Evolutionary conservation across 2,329 filamentous ascomycete genomes (phyloP), one percentile per base, ranked within the genome.

Genomic region (Epichloe hybrida): DNA sequence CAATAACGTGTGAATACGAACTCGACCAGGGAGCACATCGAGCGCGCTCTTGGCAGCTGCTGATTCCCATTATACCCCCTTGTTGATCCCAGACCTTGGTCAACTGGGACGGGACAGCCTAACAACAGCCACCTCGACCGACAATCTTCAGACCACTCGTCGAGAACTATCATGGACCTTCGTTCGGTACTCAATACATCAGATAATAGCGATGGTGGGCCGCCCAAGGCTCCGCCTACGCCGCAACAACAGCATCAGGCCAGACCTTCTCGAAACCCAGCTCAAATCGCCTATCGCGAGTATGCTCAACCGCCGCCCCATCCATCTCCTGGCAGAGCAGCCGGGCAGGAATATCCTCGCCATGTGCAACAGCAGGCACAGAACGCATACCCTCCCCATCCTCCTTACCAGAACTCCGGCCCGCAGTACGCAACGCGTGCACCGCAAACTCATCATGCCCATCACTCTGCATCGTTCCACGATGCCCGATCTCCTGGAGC

Each of bases 181-280:
- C 65, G 69, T 55, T 72, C 71, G 15, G 74, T 81, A 58, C 65
- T 81, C 46, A 81, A 80, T 62, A 68, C 71, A 21, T 69, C 73
- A 37, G 76, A 76, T 54, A 66, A 66, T 52, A 72, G 66, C 57
- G 71, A 68, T 48, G 63, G 65, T 54, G 60, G 61, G 44, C 63
- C 64, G 48, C 58, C 63, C 51, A 65, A 64, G 55, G 62, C 64
- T 49, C 59, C 59, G 42, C 60, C 58, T 37, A 59, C 60, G 51
- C 63, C 60, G 34, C 62, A 60, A 50, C 44, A 12, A 56, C 65
- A 63, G 43, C 63, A 59, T 41, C 66, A 61, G 46, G 60, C 60
- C 51, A 61, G 57, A 34, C 62, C 62, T 48, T 48, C 66, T 52
- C 73, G 72, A 57, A 62, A 65, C 48, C 66, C 69, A 3, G 66